phyloP scores from a whole-genome alignment of 768 basidiomycete species.

The Auricularia cornea region DNA sequence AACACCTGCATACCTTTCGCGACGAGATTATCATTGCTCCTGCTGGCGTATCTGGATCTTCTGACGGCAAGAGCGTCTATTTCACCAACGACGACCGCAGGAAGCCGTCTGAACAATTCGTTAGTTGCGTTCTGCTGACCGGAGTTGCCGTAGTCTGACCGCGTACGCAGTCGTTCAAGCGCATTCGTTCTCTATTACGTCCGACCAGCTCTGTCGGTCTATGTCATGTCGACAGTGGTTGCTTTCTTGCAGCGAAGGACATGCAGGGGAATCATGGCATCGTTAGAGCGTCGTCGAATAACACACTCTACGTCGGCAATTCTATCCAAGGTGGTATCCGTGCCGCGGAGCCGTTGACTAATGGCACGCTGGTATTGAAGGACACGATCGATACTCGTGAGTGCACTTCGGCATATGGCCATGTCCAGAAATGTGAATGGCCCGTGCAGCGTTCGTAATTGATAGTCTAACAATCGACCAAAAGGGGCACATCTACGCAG shows the following conservation, averaged over 20 bases:
- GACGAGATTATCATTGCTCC: slow-evolving; percentile 53
- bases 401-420: neutral
- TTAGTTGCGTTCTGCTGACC: neutral
- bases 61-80: slow-evolving; percentile 56
- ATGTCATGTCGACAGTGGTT: slow-evolving; percentile 52
- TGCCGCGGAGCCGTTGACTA: slow-evolving; percentile 48
- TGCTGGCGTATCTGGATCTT: slow-evolving; percentile 61
- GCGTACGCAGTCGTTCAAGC: neutral
- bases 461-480: slow-evolving; percentile 59
- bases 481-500: slow-evolving; percentile 53
- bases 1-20: slow-evolving; percentile 49
- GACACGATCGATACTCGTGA: slow-evolving; percentile 48
- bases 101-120: slow-evolving; percentile 26
- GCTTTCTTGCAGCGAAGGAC: slow-evolving; percentile 47
- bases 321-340: slow-evolving; percentile 35
- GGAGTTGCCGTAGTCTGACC: neutral
- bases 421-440: slow-evolving; percentile 1
- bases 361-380: slow-evolving; percentile 46
- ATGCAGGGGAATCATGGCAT: slow-evolving; percentile 57
- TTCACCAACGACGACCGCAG: slow-evolving; percentile 59
- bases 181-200: neutral
- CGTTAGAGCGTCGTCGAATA: slow-evolving; percentile 29
- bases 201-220: slow-evolving; percentile 47
- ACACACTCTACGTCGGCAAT: slow-evolving; percentile 49
- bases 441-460: slow-evolving; percentile 34